Base-by-base conservation (phyloP, 306 rosid genomes). In the Fragaria vesca region DNA sequence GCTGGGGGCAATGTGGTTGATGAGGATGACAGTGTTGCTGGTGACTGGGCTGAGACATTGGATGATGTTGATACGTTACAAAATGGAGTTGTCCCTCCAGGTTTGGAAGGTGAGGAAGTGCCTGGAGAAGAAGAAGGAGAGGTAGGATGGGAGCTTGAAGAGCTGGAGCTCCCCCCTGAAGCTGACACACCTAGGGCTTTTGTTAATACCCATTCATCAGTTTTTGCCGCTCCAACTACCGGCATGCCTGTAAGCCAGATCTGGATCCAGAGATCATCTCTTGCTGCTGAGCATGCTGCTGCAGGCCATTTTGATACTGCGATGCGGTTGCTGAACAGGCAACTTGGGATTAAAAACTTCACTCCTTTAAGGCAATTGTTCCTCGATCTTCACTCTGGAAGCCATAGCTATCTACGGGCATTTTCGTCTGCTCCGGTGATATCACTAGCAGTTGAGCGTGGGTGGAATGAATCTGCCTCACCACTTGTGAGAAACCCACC, bases 241-340 rank as follows among this genome's bases (percentile, higher is more conserved):
- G 98, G 98, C 79, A 90, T 91, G 96, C 90, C 98, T 26, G 96
- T 91, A 16, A 89, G 85, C 84, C 96, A 94, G 85, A 91, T 94
- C 76, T 94, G 98, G 98, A 86, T 72, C 80, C 98, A 94, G 84
- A 89, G 83, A 52, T 91, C 98, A 52, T 91, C 97, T 69, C 94
- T 94, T 78, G 98, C 98, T 15, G 98, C 98, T 76, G 98, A 94
- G 79, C 98, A 94, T 83, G 97, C 87, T 4, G 98, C 98, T 52
- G 98, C 94, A 7, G 98, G 98, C 43, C 89, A 94, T 80, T 94
- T 91, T 61, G 98, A 94, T 57, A 90, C 98, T 45, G 98, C 97
- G 32, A 94, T 94, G 98, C 83, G 96, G 69, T 83, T 94, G 70
- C 90, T 94, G 70, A 86, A 87, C 88, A 83, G 96, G 81, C 98